These are phyloP conservation scores for Elasticomyces elasticus DNA, from an alignment of 495 filamentous ascomycete species.

Conservation along the genomic window DNA sequence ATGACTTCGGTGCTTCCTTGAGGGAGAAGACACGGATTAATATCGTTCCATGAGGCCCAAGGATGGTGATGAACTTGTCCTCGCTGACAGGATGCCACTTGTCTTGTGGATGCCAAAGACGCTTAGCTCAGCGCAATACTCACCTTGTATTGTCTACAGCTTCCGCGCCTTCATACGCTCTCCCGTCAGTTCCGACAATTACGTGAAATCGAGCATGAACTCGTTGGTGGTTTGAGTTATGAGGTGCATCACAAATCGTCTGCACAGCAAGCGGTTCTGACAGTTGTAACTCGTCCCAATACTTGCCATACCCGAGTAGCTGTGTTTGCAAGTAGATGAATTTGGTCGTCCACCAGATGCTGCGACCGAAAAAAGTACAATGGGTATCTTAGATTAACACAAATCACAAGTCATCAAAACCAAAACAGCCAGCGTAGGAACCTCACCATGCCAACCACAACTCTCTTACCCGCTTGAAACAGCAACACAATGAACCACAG, in stretches of 20 bases:
- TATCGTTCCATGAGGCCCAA: slow-evolving; percentile 32
- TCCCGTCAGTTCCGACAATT: no score
- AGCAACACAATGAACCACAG: slow-evolving; percentile 38
- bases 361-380: no score
- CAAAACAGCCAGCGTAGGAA: slow-evolving; percentile 69
- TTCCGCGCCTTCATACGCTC: no score
- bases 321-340: no score
- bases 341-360: no score
- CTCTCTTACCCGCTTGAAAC: slow-evolving; percentile 26
- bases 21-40: slow-evolving; percentile 31
- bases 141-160: slow-evolving; percentile 19
- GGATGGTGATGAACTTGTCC: slow-evolving; percentile 32
- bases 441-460: slow-evolving; percentile 45
- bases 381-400: slow-evolving; percentile 11
- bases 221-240: no score
- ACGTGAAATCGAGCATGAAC: no score
- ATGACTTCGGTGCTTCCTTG: not conserved
- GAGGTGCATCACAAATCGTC: no score
- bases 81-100: slow-evolving; percentile 23
- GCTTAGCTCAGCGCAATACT: slow-evolving; percentile 28
- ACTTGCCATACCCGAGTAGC: no score
- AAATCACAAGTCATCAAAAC: slow-evolving; percentile 39
- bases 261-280: no score
- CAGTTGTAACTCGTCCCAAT: no score
- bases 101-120: slow-evolving; percentile 28